phyloP scores from a whole-genome alignment of 202 grass and related monocot species.

The Carex arenaria region DNA sequence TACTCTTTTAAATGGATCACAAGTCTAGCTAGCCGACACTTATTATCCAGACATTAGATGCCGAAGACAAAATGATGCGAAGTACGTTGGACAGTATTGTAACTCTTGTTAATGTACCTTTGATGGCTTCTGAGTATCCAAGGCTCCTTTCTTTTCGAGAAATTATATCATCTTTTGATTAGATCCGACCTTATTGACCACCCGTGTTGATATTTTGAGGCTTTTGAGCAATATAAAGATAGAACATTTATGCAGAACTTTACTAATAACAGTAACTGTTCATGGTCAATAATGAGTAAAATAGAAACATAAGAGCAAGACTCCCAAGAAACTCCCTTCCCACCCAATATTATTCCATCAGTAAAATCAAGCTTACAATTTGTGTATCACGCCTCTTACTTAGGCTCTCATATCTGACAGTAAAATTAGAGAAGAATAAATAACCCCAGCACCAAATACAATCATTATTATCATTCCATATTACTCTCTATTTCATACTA shows the following conservation, averaged over 20 bases:
- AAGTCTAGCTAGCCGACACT: neutral
- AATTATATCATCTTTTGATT: neutral
- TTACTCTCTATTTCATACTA: too few species aligned
- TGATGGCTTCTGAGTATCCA: neutral
- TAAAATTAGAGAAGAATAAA: too few species aligned
- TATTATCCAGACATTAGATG: neutral
- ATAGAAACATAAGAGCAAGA: too few species aligned
- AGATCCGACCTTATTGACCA: neutral
- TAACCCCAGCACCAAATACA: too few species aligned
- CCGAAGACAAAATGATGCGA: neutral
- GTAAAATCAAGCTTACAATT: too few species aligned
- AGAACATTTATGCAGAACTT: neutral
- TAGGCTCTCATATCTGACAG: too few species aligned
- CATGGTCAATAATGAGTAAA: too few species aligned
- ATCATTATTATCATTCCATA: too few species aligned
- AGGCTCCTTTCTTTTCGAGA: neutral
- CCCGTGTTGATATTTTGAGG: neutral
- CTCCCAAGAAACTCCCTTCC: too few species aligned
- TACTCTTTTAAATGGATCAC: neutral
- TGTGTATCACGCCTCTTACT: too few species aligned
- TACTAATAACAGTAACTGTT: neutral
- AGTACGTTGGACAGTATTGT: neutral
- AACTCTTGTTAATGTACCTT: neutral
- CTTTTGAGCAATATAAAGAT: neutral
- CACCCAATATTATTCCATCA: too few species aligned